Percentiles rank a stretch among this genome's conserved stretches.
These are phyloP conservation scores for Aspergillus bertholletiae DNA, from an alignment of 495 filamentous ascomycete genomes.

Conservation along the genomic window DNA sequence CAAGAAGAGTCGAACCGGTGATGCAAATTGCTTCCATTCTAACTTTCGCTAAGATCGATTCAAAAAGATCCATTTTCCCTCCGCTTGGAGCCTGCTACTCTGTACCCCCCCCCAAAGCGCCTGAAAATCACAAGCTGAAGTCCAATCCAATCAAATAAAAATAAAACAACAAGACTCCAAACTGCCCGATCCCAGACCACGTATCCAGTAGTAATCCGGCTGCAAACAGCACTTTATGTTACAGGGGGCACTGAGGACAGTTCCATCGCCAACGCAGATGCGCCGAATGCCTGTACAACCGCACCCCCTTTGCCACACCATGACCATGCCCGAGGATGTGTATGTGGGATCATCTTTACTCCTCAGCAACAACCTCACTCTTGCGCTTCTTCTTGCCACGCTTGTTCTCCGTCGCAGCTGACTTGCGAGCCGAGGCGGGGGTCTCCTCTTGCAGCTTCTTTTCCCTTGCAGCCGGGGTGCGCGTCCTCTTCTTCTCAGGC, in stretches of 20 bases:
- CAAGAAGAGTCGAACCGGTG: too few species aligned
- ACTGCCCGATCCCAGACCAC: background rate
- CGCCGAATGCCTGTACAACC: background rate
- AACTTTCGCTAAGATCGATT: too few species aligned
- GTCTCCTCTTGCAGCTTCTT: slow-evolving; percentile 44
- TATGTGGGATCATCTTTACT: slow-evolving; percentile 23
- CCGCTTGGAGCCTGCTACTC: too few species aligned
- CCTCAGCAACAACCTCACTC: slow-evolving; percentile 39
- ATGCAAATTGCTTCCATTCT: too few species aligned
- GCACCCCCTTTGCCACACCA: background rate
- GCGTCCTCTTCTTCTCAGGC: slow-evolving; percentile 33
- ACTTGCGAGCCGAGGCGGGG: slow-evolving; percentile 51
- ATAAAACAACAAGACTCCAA: slow-evolving; percentile 3
- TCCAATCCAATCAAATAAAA: background rate
- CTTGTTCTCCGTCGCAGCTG: slow-evolving; percentile 46
- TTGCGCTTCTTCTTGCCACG: slow-evolving; percentile 67
- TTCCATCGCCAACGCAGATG: slow-evolving; percentile 1
- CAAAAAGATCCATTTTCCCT: too few species aligned
- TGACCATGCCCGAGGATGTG: background rate
- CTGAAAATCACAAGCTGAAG: background rate
- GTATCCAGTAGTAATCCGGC: background rate
- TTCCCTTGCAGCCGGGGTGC: slow-evolving; percentile 35
- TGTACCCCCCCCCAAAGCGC: too few species aligned
- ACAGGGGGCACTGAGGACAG: slow-evolving; percentile 2
- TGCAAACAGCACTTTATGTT: slow-evolving; percentile 1